phyloP scores from a whole-genome alignment of 495 filamentous ascomycete genomes.

The Daldinia loculata region DNA sequence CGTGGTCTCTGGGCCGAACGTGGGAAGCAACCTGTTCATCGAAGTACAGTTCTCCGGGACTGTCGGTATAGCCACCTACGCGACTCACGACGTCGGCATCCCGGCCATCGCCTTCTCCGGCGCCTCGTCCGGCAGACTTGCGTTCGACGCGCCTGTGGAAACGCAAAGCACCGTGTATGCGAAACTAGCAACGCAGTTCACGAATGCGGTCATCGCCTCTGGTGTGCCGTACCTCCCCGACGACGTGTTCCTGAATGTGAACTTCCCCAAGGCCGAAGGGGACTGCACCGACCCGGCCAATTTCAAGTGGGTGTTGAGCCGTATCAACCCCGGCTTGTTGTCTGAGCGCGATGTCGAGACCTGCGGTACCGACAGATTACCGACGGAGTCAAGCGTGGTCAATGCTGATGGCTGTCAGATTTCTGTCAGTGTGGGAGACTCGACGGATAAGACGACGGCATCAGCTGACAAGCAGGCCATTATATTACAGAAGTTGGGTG shows the following conservation, averaged over 20 bases:
- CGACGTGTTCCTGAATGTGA: conserved; percentile 71
- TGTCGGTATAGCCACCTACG: conserved; percentile 67
- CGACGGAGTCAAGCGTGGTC: conserved; percentile 64
- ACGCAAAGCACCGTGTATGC: conserved; percentile 66
- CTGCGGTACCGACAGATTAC: conserved; percentile 64
- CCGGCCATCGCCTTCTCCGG: conserved; percentile 73
- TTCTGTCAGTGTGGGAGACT: conserved; percentile 69
- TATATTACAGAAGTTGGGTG: conserved; percentile 63
- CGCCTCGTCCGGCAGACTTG: conserved; percentile 55
- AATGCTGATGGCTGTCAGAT: conserved; percentile 62
- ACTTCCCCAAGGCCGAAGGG: conserved; percentile 63
- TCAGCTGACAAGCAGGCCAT: conserved; percentile 62
- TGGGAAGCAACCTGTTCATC: conserved; percentile 66
- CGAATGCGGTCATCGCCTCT: conserved; percentile 58
- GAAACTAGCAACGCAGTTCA: conserved; percentile 65
- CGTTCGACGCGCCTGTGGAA: conserved; percentile 61
- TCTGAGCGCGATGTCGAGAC: conserved; percentile 63
- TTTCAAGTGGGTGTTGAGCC: conserved; percentile 68
- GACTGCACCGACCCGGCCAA: conserved; percentile 57
- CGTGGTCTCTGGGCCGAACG: conserved; percentile 71
- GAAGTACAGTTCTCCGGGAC: conserved; percentile 67
- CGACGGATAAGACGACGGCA: conserved; percentile 65
- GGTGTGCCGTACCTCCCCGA: conserved; percentile 68
- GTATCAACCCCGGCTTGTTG: conserved; percentile 63
- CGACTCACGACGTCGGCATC: conserved; percentile 60